Base-by-base conservation (phyloP, 2,329 filamentous ascomycete species). In the Dactylellina sp. region DNA sequence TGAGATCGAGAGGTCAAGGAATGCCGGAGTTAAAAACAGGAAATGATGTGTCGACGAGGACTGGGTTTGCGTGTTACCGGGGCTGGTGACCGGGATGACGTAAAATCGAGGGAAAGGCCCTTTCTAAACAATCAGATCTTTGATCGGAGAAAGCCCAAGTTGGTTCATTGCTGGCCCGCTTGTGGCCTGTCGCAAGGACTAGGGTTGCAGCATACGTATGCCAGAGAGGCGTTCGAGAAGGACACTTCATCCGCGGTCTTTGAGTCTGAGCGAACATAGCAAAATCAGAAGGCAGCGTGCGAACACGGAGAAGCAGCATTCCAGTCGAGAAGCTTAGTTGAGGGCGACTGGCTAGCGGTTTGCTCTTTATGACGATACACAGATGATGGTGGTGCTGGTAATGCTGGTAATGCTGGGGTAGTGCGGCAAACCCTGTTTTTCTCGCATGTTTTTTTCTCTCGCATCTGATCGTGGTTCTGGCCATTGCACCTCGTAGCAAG, bases 361-460 rank as follows among this genome's bases (percentile, higher is more conserved):
- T n/a, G n/a, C n/a, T n/a, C n/a, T n/a, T n/a, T 32, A 32, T 32
- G 28, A 32, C 28, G 28, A 32, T n/a, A n/a, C n/a, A n/a, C n/a
- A n/a, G 40, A 12, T 35, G 32, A 35, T 35, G 32, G 32, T 35
- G 32, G 32, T 35, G 40, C 7, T 49, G 46, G 20, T 49, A 25
- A 11, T 52, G 47, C 47, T 18, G 39, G 28, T 32, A 32, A 9
- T 9, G 28, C 5, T 32, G 28, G 28, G 28, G 28, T 4, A 32
- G 28, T 32, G 28, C 28, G 28, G 47, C 53, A 61, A 71, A 71
- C 65, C 66, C 66, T 71, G 59, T 57, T 71, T 71, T 63, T 46
- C n/a, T 12, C 7, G 39, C 40, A 44, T n/a, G 16, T 46, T 32
- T 59, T 37, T 39, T 11, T 20, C 42, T 18, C 22, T 32, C 22